phyloP scores from a whole-genome alignment of 352 stramenopile species.

The Achlya hypogyna region DNA sequence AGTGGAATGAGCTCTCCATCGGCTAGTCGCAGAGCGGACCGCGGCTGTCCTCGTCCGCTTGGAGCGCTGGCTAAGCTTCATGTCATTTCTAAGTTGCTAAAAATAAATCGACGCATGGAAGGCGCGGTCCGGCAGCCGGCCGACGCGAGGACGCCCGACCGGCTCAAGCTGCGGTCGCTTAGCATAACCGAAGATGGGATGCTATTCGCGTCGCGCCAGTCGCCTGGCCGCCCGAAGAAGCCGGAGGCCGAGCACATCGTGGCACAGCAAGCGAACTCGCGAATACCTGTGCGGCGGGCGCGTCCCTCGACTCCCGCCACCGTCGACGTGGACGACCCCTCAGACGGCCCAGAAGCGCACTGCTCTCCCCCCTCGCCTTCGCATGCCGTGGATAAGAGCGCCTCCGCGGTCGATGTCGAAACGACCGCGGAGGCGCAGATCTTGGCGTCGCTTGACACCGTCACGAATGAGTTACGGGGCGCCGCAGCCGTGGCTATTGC shows the following conservation, averaged over 20 bases:
- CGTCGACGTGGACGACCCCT: too few relatives aligned
- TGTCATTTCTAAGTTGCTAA: too few relatives aligned
- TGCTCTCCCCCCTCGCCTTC: not conserved
- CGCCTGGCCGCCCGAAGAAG: too few relatives aligned
- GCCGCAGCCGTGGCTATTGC: not conserved
- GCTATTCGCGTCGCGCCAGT: too few relatives aligned
- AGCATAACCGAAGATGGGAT: not conserved
- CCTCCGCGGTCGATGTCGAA: not conserved
- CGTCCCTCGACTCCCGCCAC: not conserved
- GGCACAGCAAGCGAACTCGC: not conserved
- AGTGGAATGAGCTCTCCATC: not conserved
- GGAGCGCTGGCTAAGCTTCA: not conserved
- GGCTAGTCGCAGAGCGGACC: not conserved
- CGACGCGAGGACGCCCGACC: too few relatives aligned
- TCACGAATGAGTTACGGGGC: not conserved
- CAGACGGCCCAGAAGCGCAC: not conserved
- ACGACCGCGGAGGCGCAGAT: not conserved
- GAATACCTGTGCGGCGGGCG: not conserved
- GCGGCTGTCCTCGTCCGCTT: not conserved
- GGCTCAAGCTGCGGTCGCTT: not conserved
- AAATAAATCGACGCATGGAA: too few relatives aligned
- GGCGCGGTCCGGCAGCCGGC: too few relatives aligned
- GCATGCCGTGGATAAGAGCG: too few relatives aligned
- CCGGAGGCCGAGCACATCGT: not conserved
- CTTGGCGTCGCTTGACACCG: not conserved